Conservation (phyloP, 176 grass and related monocot species). For the Poa pratensis region DNA sequence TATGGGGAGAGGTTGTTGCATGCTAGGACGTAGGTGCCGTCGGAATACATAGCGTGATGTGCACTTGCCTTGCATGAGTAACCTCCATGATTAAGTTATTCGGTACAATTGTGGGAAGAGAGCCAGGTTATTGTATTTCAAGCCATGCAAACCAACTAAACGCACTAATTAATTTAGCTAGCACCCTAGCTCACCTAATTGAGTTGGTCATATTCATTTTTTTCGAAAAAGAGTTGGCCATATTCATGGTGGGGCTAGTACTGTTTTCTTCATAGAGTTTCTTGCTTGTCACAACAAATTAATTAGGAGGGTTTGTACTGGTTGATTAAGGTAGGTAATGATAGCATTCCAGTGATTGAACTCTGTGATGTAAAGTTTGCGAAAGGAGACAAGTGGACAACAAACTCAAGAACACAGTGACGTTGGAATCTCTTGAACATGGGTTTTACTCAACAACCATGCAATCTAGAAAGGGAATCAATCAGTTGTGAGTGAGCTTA, state of each 20-base stretch:
- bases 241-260: background rate
- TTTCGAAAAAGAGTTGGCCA: too few species aligned
- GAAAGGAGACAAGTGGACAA: background rate
- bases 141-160: too few species aligned
- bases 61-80: constrained; percentile 59
- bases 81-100: constrained; percentile 49
- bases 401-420: too few species aligned
- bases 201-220: too few species aligned
- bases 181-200: constrained; percentile 33
- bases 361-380: constrained; percentile 4
- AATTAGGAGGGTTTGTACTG: background rate
- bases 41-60: constrained; percentile 28
- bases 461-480: constrained; percentile 50
- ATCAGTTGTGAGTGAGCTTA: background rate
- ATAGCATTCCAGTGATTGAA: background rate
- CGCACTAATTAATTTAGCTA: constrained; percentile 35
- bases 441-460: background rate
- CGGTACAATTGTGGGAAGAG: too few species aligned
- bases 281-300: constrained; percentile 4
- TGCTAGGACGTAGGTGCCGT: background rate
- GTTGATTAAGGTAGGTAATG: constrained; percentile 4
- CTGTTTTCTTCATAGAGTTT: background rate
- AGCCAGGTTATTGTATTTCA: too few species aligned
- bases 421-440: too few species aligned
- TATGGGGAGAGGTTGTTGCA: too few species aligned